Conservation (phyloP, 495 filamentous ascomycete genomes). For the Oidiodendron maius region DNA sequence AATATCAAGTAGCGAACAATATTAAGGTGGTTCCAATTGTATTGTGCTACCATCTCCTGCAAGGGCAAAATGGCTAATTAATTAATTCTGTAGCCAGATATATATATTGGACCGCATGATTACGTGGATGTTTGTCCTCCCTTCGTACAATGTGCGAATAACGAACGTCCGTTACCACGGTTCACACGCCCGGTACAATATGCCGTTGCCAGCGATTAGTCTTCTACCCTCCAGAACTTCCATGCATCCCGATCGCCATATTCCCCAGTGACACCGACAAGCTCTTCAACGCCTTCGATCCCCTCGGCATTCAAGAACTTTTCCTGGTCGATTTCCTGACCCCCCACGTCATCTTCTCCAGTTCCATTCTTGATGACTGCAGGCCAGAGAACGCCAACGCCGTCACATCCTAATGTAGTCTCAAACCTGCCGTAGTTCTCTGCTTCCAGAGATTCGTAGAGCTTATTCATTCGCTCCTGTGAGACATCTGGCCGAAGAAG, state of each 20-base stretch:
- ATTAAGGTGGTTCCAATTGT: constrained; percentile 1
- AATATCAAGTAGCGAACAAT: constrained; percentile 5
- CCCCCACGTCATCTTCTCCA: constrained; percentile 57
- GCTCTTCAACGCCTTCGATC: constrained; percentile 69
- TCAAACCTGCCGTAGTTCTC: constrained; percentile 82
- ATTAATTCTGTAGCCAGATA: too few relatives aligned
- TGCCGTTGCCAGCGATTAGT: constrained; percentile 20
- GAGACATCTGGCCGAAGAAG: constrained; percentile 61
- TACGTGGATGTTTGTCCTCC: too few relatives aligned
- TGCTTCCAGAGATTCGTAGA: constrained; percentile 60
- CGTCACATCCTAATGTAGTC: constrained; percentile 84
- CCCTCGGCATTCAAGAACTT: constrained; percentile 81
- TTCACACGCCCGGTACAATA: neutral
- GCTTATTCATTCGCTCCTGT: constrained; percentile 41
- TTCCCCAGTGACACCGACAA: constrained; percentile 60
- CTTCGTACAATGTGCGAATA: too few relatives aligned
- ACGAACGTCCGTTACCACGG: neutral
- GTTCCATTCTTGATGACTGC: constrained; percentile 72
- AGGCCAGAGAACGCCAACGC: constrained; percentile 88
- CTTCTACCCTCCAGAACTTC: constrained; percentile 84
- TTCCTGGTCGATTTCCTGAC: constrained; percentile 87
- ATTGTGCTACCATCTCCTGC: neutral
- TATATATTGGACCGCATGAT: too few relatives aligned
- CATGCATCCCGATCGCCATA: constrained; percentile 69
- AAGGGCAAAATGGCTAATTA: too few relatives aligned